Conservation (phyloP, 306 rosid genomes). For the Cucurbita maxima region DNA sequence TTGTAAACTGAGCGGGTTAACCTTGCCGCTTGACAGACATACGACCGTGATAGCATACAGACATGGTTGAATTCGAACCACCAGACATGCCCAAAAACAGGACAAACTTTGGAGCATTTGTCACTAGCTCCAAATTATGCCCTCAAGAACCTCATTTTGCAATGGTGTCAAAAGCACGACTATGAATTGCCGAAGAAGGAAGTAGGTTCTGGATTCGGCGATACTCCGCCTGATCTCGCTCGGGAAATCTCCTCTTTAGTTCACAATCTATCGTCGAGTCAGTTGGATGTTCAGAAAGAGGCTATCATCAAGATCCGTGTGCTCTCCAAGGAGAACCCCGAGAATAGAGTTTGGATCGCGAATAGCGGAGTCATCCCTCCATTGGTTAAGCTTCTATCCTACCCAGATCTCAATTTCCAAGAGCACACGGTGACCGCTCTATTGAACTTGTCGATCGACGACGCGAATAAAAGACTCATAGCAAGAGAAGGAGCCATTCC, state of each 20-base stretch:
- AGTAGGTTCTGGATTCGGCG: slow-evolving; percentile 12
- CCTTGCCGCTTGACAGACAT: slow-evolving; percentile 35
- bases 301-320: slow-evolving; percentile 60
- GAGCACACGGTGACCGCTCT: slow-evolving; percentile 78
- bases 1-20: slow-evolving; percentile 12
- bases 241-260: slow-evolving; percentile 45
- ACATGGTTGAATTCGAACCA: slow-evolving; percentile 66
- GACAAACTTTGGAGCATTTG: slow-evolving; percentile 31
- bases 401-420: slow-evolving; percentile 57
- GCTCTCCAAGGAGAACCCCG: slow-evolving; percentile 69
- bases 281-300: slow-evolving; percentile 42
- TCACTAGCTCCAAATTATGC: slow-evolving; percentile 43
- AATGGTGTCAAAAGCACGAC: slow-evolving; percentile 60
- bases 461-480: slow-evolving; percentile 53
- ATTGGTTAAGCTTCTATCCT: slow-evolving; percentile 48
- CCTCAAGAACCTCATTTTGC: slow-evolving; percentile 39
- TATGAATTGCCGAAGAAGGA: slow-evolving; percentile 37
- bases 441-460: slow-evolving; percentile 63
- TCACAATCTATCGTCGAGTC: slow-evolving; percentile 26
- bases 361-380: slow-evolving; percentile 59
- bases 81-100: slow-evolving; percentile 40
- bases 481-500: slow-evolving; percentile 66
- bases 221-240: slow-evolving; percentile 13
- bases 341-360: slow-evolving; percentile 54
- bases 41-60: slow-evolving; percentile 74